Percentiles rank a stretch among this genome's conserved stretches.
Conservation (phyloP, 2,329 filamentous ascomycete genomes). For the Alternaria hordeiaustralica region DNA sequence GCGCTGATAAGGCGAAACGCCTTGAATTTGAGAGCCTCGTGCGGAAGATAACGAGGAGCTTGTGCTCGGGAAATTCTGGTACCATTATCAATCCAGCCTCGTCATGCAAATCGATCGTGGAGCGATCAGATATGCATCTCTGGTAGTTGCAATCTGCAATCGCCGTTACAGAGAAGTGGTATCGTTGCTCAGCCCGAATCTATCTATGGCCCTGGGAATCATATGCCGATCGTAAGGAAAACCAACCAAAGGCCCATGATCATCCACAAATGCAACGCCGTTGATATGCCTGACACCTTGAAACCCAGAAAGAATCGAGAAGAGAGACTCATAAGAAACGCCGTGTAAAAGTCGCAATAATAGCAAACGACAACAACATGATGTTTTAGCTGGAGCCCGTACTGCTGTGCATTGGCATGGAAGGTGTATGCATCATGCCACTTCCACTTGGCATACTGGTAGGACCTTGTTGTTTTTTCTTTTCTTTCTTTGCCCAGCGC, state of each 20-base stretch:
- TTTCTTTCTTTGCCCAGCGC: constrained; percentile 74
- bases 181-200: constrained; percentile 10
- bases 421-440: constrained; percentile 27
- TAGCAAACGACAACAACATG: not conserved
- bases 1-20: not conserved
- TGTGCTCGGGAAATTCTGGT: not conserved
- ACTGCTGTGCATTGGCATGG: constrained; percentile 38
- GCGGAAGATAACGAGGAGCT: not conserved
- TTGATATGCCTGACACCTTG: constrained; percentile 6
- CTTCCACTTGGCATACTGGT: constrained; percentile 20
- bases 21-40: not conserved
- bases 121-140: not conserved
- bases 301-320: not conserved
- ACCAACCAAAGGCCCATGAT: not conserved
- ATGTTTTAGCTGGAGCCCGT: constrained; percentile 38
- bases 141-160: not conserved
- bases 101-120: not conserved
- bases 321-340: not conserved
- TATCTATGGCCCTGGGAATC: constrained; percentile 3
- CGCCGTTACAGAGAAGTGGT: not conserved
- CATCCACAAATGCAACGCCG: constrained; percentile 5
- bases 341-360: not conserved
- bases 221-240: constrained; percentile 2
- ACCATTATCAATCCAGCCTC: not conserved
- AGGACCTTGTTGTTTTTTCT: constrained; percentile 62